Conservation (phyloP, 371 early-diverging fungal genomes). For the Syncephalis fuscata region DNA sequence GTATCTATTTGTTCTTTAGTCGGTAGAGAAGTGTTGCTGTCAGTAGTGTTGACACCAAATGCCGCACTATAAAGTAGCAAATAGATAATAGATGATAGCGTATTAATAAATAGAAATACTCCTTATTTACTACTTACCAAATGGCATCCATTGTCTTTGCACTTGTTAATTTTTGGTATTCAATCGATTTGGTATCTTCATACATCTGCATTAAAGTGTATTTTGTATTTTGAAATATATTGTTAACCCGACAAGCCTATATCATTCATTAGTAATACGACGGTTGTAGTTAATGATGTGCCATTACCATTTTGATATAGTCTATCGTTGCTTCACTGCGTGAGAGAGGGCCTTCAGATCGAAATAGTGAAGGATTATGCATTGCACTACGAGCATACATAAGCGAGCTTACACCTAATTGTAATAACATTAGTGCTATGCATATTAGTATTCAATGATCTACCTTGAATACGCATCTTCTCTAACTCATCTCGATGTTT, state of each 20-base stretch:
- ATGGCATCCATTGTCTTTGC: constrained; percentile 4
- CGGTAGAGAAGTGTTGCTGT: no score
- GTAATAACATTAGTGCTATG: background rate
- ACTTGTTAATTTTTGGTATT: background rate
- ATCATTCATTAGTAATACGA: background rate
- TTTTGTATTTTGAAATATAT: constrained; percentile 68
- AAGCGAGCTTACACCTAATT: constrained; percentile 35
- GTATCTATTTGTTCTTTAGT: no score
- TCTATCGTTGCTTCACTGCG: constrained; percentile 27
- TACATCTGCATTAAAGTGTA: constrained; percentile 78
- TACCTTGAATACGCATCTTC: constrained; percentile 30
- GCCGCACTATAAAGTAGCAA: no score
- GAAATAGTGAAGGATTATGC: constrained; percentile 68
- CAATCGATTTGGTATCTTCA: constrained; percentile 16
- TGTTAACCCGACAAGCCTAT: constrained; percentile 26
- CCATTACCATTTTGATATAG: constrained; percentile 43
- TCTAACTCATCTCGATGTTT: constrained; percentile 37
- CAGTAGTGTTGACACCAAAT: no score
- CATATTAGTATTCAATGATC: background rate
- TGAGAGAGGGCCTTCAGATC: constrained; percentile 36
- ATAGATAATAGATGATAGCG: no score
- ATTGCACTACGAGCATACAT: constrained; percentile 87
- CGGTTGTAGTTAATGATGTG: background rate
- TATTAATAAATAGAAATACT: no score
- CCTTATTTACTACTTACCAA: background rate